Evolutionary conservation across 257 asterid species (phyloP).

Genomic region (Hygrophila difformis): DNA sequence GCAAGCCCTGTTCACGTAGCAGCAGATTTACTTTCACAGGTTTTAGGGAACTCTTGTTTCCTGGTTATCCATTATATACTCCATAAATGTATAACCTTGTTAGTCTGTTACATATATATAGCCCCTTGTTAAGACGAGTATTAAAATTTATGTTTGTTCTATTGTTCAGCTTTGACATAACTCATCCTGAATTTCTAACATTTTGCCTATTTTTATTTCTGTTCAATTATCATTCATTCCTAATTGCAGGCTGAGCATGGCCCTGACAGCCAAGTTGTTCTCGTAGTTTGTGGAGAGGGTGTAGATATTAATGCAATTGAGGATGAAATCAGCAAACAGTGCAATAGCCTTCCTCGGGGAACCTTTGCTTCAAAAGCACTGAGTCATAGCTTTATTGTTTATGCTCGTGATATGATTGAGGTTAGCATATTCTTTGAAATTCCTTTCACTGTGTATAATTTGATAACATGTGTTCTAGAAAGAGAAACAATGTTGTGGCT

Average conservation of each 20-base stretch:
- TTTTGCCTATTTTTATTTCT: slow-evolving; percentile 3
- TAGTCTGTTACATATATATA: background rate
- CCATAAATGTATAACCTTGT: too few relatives aligned
- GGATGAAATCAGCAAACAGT: slow-evolving; percentile 69
- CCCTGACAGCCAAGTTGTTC: slow-evolving; percentile 98
- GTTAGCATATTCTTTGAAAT: slow-evolving; percentile 30
- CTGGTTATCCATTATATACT: background rate
- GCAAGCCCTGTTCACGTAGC: slow-evolving; percentile 90
- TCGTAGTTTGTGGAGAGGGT: slow-evolving; percentile 81
- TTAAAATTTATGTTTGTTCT: too few relatives aligned
- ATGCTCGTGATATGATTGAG: slow-evolving; percentile 88
- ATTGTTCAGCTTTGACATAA: too few relatives aligned
- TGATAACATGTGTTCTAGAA: too few relatives aligned
- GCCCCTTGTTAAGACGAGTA: background rate
- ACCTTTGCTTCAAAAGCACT: slow-evolving; percentile 78
- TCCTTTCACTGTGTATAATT: slow-evolving; percentile 2
- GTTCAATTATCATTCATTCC: slow-evolving; percentile 10
- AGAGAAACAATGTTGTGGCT: too few relatives aligned
- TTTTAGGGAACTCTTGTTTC: slow-evolving; percentile 18
- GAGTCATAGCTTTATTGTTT: slow-evolving; percentile 76
- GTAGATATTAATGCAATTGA: slow-evolving; percentile 58
- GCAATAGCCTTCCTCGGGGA: slow-evolving; percentile 84
- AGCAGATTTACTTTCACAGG: slow-evolving; percentile 97
- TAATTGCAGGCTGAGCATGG: slow-evolving; percentile 93
- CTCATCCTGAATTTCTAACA: background rate